These are phyloP conservation scores for Coemansia sp. DNA, from an alignment of 192 early-diverging fungal genomes.

Conservation along the genomic window DNA sequence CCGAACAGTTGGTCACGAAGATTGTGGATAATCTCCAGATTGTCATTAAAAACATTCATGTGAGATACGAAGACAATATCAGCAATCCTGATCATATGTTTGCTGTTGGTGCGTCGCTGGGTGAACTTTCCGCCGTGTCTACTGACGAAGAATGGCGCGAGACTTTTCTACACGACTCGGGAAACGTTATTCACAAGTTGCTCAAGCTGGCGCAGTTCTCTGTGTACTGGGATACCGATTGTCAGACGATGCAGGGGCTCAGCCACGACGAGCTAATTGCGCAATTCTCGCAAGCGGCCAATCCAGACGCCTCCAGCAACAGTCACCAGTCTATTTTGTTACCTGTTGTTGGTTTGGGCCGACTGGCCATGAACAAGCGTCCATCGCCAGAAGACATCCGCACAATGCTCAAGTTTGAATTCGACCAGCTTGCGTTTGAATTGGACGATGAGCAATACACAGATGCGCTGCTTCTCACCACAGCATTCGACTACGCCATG, in stretches of 20 bases:
- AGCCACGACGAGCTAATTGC: constrained; percentile 51
- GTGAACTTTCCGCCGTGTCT: constrained; percentile 87
- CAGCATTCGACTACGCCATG: constrained; percentile 78
- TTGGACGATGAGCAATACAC: constrained; percentile 88
- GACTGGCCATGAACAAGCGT: constrained; percentile 74
- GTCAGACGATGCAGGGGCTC: constrained; percentile 59
- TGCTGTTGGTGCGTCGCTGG: constrained; percentile 83
- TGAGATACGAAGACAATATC: constrained; percentile 88
- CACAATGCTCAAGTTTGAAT: constrained; percentile 68
- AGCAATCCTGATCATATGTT: constrained; percentile 79
- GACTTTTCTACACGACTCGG: constrained; percentile 75
- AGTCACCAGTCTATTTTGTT: constrained; percentile 80
- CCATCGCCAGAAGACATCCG: constrained; percentile 57
- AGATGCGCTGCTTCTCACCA: constrained; percentile 74
- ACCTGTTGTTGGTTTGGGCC: constrained; percentile 87
- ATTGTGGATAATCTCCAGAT: constrained; percentile 97
- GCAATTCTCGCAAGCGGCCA: constrained; percentile 23
- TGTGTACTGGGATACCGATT: constrained; percentile 86
- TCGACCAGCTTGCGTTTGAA: constrained; percentile 90
- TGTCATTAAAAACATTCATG: constrained; percentile 91
- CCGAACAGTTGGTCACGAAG: constrained; percentile 86
- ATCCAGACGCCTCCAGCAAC: background rate
- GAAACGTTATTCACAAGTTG: constrained; percentile 86
- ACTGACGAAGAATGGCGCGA: constrained; percentile 83
- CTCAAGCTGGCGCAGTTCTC: constrained; percentile 67